phyloP scores from a whole-genome alignment of 371 early-diverging fungal genomes.

The Actinomortierella ambigua region DNA sequence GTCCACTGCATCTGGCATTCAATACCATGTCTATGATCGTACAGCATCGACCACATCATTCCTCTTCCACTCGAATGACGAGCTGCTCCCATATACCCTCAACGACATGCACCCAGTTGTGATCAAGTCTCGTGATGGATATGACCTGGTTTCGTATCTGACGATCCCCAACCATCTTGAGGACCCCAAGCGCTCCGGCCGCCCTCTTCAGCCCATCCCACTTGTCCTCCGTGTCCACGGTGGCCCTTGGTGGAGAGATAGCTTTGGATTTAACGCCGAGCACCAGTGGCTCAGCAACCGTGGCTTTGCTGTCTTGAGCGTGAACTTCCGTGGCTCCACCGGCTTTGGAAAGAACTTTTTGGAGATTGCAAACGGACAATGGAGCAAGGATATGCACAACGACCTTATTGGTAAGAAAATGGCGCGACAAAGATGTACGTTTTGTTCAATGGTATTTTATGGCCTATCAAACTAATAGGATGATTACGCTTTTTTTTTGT shows the following conservation, averaged over 20 bases:
- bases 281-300: constrained; percentile 37
- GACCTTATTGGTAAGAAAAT: constrained; percentile 18
- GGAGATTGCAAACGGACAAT: constrained; percentile 11
- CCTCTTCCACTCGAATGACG: constrained; percentile 12
- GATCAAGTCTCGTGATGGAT: constrained; percentile 23
- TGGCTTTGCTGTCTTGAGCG: constrained; percentile 25
- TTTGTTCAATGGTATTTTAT: neutral
- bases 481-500: neutral
- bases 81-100: constrained; percentile 10
- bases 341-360: constrained; percentile 25
- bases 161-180: constrained; percentile 14
- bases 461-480: neutral
- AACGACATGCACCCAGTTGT: constrained; percentile 19
- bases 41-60: constrained; percentile 2
- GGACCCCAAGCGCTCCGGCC: constrained; percentile 2
- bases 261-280: constrained; percentile 9
- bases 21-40: constrained; percentile 10
- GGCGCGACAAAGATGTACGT: too few species aligned
- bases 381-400: constrained; percentile 22
- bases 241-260: constrained; percentile 32
- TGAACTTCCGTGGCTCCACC: constrained; percentile 25
- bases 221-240: constrained; percentile 28
- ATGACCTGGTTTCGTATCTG: constrained; percentile 20
- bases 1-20: constrained; percentile 8
- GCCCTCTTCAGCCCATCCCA: constrained; percentile 20